phyloP scores from a whole-genome alignment of 768 basidiomycete species.

The Auriscalpium orientale region DNA sequence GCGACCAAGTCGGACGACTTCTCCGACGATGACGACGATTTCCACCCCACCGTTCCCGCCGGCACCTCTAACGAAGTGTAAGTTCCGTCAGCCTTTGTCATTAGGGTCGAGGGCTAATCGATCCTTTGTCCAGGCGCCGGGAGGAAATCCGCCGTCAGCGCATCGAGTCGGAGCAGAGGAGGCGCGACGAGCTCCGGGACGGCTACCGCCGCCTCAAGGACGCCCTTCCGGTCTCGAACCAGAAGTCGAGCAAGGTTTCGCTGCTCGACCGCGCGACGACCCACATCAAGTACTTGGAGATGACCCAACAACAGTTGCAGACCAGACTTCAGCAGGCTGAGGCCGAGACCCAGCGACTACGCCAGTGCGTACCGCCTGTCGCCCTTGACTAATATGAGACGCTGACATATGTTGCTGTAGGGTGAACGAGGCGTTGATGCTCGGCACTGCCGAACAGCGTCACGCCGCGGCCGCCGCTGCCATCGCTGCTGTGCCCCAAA shows the following conservation, averaged over 20 bases:
- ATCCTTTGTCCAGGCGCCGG: conserved; percentile 48
- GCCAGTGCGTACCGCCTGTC: conserved; percentile 34
- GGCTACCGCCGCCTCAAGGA: conserved; percentile 89
- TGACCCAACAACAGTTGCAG: conserved; percentile 68
- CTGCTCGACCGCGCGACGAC: conserved; percentile 82
- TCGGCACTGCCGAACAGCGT: conserved; percentile 70
- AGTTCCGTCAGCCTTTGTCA: conserved; percentile 15
- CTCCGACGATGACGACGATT: conserved; percentile 70
- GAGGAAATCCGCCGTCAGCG: conserved; percentile 88
- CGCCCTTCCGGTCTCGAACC: conserved; percentile 81
- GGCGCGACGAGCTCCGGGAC: conserved; percentile 88
- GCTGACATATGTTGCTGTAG: conserved; percentile 22
- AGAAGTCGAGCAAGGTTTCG: conserved; percentile 90
- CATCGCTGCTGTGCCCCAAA: conserved; percentile 42
- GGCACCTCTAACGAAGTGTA: conserved; percentile 46
- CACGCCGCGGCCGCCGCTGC: conserved; percentile 53
- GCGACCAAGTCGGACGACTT: conserved; percentile 46
- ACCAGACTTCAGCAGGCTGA: conserved; percentile 71
- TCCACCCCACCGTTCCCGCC: conserved; percentile 45
- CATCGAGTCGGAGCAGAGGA: conserved; percentile 89
- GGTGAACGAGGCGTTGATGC: conserved; percentile 86
- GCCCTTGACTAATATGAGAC: not conserved
- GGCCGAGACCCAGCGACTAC: conserved; percentile 72
- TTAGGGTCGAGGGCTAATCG: conserved; percentile 1
- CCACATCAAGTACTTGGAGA: conserved; percentile 83